Percentiles rank a stretch among this genome's conserved stretches.
Evolutionary conservation across 352 stramenopile genomes (phyloP).

Genomic region (Globisporangium paddicum): DNA sequence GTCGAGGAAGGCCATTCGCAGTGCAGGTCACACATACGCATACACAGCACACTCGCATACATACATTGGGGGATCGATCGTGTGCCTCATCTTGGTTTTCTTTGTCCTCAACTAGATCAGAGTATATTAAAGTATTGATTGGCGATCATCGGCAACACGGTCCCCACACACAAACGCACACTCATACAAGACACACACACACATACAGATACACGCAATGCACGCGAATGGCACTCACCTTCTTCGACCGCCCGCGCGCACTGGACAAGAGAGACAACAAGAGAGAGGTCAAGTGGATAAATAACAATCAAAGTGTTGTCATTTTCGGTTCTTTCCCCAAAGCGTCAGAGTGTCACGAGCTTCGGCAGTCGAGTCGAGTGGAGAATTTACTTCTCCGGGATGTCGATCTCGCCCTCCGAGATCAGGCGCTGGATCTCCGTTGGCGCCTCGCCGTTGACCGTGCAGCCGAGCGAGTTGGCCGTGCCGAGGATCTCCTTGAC

Average conservation of each 20-base stretch:
- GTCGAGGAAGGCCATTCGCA: not conserved
- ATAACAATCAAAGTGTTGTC: slow-evolving; percentile 13
- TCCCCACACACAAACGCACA: slow-evolving; percentile 7
- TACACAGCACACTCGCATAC: not conserved
- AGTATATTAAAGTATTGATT: slow-evolving; percentile 30
- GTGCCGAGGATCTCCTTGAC: slow-evolving; percentile 99
- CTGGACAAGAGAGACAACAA: slow-evolving; percentile 2
- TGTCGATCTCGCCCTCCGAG: slow-evolving; percentile 96
- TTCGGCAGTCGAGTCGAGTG: slow-evolving; percentile 2
- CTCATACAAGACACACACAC: slow-evolving; percentile 1
- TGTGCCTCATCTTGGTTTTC: slow-evolving; percentile 21
- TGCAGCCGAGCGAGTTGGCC: slow-evolving; percentile 98
- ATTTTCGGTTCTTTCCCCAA: slow-evolving; percentile 14
- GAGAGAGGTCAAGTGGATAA: slow-evolving; percentile 8
- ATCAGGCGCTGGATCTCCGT: slow-evolving; percentile 96
- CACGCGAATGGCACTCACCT: slow-evolving; percentile 5
- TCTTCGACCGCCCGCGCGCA: not conserved
- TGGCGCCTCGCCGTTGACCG: slow-evolving; percentile 97
- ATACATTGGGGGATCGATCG: not conserved
- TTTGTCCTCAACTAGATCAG: slow-evolving; percentile 22
- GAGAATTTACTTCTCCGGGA: slow-evolving; percentile 92
- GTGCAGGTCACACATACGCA: not conserved
- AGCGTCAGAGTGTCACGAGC: slow-evolving; percentile 8
- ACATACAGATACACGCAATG: slow-evolving; percentile 1
- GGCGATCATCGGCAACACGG: slow-evolving; percentile 17